A percentile compares a stretch with the other conserved stretches of the same genome.
These are phyloP conservation scores for Dichotomopilus funicola DNA, from an alignment of 2,329 filamentous ascomycete species.

Conservation along the genomic window DNA sequence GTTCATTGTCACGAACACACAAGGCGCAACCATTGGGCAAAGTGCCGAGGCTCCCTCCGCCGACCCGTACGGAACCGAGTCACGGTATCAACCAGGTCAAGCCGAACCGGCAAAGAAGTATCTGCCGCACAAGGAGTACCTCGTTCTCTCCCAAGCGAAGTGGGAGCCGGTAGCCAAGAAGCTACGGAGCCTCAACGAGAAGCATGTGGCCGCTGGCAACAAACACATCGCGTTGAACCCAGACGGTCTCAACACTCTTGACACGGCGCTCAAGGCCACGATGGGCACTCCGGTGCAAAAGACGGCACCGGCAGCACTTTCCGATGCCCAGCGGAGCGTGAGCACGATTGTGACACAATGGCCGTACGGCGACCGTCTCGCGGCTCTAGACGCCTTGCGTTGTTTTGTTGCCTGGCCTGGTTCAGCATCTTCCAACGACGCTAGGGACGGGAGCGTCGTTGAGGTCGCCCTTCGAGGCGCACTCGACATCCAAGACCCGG, in stretches of 20 bases:
- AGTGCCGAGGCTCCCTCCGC: constrained; percentile 40
- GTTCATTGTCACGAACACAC: constrained; percentile 85
- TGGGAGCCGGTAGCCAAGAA: constrained; percentile 37
- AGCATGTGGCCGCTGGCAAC: constrained; percentile 61
- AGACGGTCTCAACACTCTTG: constrained; percentile 54
- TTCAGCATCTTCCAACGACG: constrained; percentile 54
- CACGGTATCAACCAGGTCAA: constrained; percentile 71
- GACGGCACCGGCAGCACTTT: constrained; percentile 29
- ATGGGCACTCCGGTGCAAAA: constrained; percentile 35
- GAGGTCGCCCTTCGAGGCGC: constrained; percentile 40
- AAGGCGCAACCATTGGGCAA: constrained; percentile 75
- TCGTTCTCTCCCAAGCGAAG: constrained; percentile 71
- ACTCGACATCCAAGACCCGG: constrained; percentile 35
- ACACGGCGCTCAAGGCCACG: constrained; percentile 55
- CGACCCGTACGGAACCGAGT: constrained; percentile 74
- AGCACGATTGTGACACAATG: constrained; percentile 69
- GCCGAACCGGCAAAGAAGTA: constrained; percentile 43
- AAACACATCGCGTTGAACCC: constrained; percentile 71
- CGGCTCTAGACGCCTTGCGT: constrained; percentile 82
- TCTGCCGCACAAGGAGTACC: constrained; percentile 72
- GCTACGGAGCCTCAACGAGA: constrained; percentile 60
- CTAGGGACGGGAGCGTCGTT: constrained; percentile 53
- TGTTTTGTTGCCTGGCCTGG: constrained; percentile 64
- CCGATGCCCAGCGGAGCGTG: constrained; percentile 38
- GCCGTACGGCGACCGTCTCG: constrained; percentile 74